Evolutionary conservation across 129 eudicot species (phyloP).

Genomic region (Centella asiatica): DNA sequence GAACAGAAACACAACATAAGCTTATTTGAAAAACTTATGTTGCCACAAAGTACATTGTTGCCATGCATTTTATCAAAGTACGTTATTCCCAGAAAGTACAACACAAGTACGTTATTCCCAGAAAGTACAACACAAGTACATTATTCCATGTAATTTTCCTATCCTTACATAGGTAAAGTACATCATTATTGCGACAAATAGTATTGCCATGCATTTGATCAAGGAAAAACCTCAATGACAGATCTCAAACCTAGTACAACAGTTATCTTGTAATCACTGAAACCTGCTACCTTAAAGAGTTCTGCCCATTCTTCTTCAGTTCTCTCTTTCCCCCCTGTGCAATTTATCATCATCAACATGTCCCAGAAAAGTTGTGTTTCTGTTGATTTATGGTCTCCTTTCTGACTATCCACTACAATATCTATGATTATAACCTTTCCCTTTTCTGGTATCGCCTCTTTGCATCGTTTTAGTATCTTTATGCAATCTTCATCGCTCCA

Average conservation of each 20-base stretch:
- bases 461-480: constrained; percentile 10
- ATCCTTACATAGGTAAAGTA: too few species aligned
- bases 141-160: too few species aligned
- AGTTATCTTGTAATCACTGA: background rate
- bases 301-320: background rate
- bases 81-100: too few species aligned
- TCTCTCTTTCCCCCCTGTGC: background rate
- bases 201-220: too few species aligned
- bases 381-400: background rate
- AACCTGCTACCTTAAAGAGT: background rate
- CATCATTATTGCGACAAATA: too few species aligned
- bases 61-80: too few species aligned
- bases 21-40: too few species aligned
- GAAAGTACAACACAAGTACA: too few species aligned
- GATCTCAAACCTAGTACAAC: background rate
- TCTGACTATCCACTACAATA: background rate
- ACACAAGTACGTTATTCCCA: too few species aligned
- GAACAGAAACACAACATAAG: too few species aligned
- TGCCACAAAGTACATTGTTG: too few species aligned
- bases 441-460: background rate
- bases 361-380: background rate
- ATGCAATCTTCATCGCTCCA: constrained; percentile 41
- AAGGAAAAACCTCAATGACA: background rate
- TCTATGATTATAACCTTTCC: background rate
- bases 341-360: background rate